Evolutionary conservation across 108 stramenopile genomes (phyloP).

Genomic region (Seminavis robusta): DNA sequence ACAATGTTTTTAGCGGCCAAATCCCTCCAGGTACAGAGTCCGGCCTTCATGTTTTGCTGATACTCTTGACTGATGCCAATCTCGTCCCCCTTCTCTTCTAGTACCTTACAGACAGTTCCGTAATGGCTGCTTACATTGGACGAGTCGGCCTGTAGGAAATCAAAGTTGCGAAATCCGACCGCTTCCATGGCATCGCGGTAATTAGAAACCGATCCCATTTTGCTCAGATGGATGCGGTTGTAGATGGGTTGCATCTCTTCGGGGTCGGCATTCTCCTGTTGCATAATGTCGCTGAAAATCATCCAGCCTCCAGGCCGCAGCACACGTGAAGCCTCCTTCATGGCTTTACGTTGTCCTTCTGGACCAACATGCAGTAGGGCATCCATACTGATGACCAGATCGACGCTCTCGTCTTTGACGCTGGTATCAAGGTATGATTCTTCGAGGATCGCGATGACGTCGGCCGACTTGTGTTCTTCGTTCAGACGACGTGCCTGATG

Average conservation of each 20-base stretch:
- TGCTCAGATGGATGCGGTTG: slow-evolving; percentile 34
- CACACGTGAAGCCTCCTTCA: slow-evolving; percentile 38
- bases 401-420: slow-evolving; percentile 27
- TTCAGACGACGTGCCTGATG: slow-evolving; percentile 25
- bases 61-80: slow-evolving; percentile 26
- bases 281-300: slow-evolving; percentile 45
- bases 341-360: slow-evolving; percentile 27
- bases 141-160: slow-evolving; percentile 26
- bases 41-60: slow-evolving; percentile 23
- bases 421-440: slow-evolving; percentile 36
- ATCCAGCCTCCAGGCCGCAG: slow-evolving; percentile 45
- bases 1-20: slow-evolving; percentile 27
- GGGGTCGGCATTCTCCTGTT: slow-evolving; percentile 13
- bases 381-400: slow-evolving; percentile 37
- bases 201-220: slow-evolving; percentile 38
- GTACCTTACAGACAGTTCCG: slow-evolving; percentile 24
- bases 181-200: slow-evolving; percentile 22
- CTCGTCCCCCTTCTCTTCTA: slow-evolving; percentile 16
- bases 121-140: slow-evolving; percentile 34
- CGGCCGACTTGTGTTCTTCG: background rate
- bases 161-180: slow-evolving; percentile 30
- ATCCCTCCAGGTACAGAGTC: slow-evolving; percentile 34
- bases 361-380: slow-evolving; percentile 45
- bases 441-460: slow-evolving; percentile 27
- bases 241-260: slow-evolving; percentile 32